A percentile compares a stretch with the other conserved stretches of the same genome.
These are phyloP conservation scores for Vitis riparia DNA, from an alignment of 164 flowering plant species.

Conservation along the genomic window DNA sequence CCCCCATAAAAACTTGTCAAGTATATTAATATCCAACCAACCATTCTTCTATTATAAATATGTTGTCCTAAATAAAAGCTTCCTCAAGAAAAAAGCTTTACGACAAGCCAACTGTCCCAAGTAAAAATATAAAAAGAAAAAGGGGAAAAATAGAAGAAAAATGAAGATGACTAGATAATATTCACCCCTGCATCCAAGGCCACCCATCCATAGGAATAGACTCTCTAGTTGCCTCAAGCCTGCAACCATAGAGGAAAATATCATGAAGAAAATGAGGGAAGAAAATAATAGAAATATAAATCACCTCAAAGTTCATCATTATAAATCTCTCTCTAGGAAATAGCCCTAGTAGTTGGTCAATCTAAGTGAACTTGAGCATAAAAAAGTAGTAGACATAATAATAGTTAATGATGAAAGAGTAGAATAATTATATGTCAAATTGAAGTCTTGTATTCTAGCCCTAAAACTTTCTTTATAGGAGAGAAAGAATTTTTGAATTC, in stretches of 20 bases:
- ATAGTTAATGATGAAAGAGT: neutral
- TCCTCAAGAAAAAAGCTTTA: neutral
- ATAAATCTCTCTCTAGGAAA: too few relatives aligned
- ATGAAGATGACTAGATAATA: conserved; percentile 35
- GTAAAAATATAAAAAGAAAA: neutral
- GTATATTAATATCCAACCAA: conserved; percentile 9
- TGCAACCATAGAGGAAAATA: conserved; percentile 14
- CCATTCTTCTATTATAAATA: conserved; percentile 21
- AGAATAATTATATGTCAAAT: too few relatives aligned
- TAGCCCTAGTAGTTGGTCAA: too few relatives aligned
- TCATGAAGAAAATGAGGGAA: too few relatives aligned
- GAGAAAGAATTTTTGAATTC: too few relatives aligned
- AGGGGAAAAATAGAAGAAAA: neutral
- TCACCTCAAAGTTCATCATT: neutral
- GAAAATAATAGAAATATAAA: neutral
- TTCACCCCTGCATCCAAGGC: conserved; percentile 56
- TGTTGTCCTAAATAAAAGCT: conserved; percentile 5
- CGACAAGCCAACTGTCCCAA: conserved; percentile 10
- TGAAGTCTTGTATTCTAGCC: too few relatives aligned
- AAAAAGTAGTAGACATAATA: too few relatives aligned
- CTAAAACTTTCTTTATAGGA: too few relatives aligned
- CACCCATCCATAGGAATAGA: conserved; percentile 13
- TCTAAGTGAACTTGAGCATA: too few relatives aligned
- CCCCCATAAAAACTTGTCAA: neutral
- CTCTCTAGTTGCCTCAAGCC: conserved; percentile 30